Percentiles rank a stretch among this genome's conserved stretches.
Conservation (phyloP, 2,329 filamentous ascomycete species). For the Aspergillus neotritici region DNA sequence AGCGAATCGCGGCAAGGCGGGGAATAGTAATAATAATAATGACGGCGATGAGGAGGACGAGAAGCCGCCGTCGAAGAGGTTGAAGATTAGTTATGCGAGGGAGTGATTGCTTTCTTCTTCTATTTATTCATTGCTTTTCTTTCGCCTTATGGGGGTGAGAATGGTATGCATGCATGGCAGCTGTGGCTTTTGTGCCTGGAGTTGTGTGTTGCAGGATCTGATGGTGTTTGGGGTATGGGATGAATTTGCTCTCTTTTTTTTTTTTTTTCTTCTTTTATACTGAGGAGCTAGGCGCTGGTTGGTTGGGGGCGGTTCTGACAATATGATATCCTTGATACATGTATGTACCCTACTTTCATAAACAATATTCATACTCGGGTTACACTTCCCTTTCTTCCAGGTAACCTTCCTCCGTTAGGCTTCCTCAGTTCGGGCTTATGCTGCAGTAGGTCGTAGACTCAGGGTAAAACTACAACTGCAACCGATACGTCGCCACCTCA, state of each 20-base stretch:
- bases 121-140: conserved; percentile 3
- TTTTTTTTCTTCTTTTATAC: conserved; percentile 1
- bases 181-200: conserved; percentile 1
- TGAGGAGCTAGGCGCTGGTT: not conserved
- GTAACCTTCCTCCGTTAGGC: no score
- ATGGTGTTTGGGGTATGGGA: conserved; percentile 1
- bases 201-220: conserved; percentile 6
- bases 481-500: conserved; percentile 75
- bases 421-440: no score
- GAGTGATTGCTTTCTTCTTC: conserved; percentile 24
- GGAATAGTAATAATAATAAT: conserved; percentile 21
- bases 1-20: conserved; percentile 18
- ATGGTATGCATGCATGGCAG: no score
- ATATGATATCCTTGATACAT: not conserved
- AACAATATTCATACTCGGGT: not conserved
- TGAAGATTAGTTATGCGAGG: conserved; percentile 44
- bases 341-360: not conserved
- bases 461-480: conserved; percentile 45
- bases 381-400: no score
- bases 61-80: conserved; percentile 38
- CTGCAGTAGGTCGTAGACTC: no score
- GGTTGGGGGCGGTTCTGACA: not conserved
- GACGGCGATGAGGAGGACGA: conserved; percentile 30
- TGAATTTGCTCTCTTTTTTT: conserved; percentile 2
- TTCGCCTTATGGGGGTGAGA: not conserved